phyloP scores from a whole-genome alignment of 257 asterid genomes.

The Solanum arcanum region DNA sequence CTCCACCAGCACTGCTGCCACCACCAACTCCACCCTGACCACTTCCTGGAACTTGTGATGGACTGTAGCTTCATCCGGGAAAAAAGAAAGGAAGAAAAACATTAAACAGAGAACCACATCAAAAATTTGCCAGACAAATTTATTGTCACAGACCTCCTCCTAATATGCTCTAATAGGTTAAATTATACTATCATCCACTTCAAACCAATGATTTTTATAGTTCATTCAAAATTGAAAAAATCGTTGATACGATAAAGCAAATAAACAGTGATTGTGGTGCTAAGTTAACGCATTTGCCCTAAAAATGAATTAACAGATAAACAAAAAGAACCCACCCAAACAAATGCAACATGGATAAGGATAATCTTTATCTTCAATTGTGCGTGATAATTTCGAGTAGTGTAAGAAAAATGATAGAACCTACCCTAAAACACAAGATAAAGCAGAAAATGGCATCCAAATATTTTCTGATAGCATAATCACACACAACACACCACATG shows the following conservation, averaged over 20 bases:
- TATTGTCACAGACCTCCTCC: neutral
- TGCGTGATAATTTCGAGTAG: neutral
- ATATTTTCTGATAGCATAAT: slow-evolving; percentile 15
- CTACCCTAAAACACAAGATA: neutral
- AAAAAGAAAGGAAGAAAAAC: neutral
- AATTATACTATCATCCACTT: neutral
- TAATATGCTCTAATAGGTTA: neutral
- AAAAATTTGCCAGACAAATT: neutral
- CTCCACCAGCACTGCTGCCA: slow-evolving; percentile 24
- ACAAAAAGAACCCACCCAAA: neutral
- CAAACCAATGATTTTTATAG: neutral
- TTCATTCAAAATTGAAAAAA: slow-evolving; percentile 7
- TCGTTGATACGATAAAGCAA: neutral
- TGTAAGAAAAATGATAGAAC: neutral
- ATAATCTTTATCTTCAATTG: slow-evolving; percentile 12
- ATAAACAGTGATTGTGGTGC: neutral
- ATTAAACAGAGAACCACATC: neutral
- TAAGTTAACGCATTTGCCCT: neutral
- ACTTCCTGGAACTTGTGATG: slow-evolving; percentile 44
- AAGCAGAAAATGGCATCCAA: neutral
- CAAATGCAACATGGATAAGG: slow-evolving; percentile 10
- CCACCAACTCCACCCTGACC: slow-evolving; percentile 17
- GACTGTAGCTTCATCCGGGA: slow-evolving; percentile 39
- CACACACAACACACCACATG: neutral
- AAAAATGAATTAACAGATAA: slow-evolving; percentile 1